Conservation (phyloP, 768 basidiomycete genomes). For the Lentinus brumalis region DNA sequence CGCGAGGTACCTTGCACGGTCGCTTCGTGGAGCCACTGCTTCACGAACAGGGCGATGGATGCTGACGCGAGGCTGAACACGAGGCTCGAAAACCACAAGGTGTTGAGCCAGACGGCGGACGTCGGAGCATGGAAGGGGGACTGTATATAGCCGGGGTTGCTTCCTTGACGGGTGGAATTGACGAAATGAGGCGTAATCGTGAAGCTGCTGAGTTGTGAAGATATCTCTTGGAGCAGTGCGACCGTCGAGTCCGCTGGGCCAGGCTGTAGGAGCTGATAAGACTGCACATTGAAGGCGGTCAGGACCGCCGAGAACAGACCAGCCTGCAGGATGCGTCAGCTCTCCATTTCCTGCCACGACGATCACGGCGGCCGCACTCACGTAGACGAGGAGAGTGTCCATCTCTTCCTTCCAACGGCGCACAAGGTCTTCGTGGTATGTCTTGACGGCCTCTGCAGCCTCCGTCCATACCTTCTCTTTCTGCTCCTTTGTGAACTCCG, state of each 20-base stretch:
- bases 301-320: conserved; percentile 30
- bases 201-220: conserved; percentile 8
- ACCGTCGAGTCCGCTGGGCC: background rate
- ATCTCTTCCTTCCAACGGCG: conserved; percentile 25
- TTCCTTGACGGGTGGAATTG: conserved; percentile 1
- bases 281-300: conserved; percentile 25
- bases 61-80: conserved; percentile 28
- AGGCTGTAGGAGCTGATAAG: conserved; percentile 18
- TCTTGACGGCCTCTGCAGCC: conserved; percentile 5
- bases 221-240: conserved; percentile 12
- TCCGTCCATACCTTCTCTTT: conserved; percentile 3
- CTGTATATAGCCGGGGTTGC: background rate
- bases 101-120: conserved; percentile 21
- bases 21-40: conserved; percentile 30
- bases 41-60: conserved; percentile 27
- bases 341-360: no score
- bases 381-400: conserved; percentile 25
- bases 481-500: background rate
- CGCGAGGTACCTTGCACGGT: conserved; percentile 21
- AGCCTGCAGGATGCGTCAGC: conserved; percentile 6
- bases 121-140: background rate
- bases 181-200: conserved; percentile 1
- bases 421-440: conserved; percentile 16
- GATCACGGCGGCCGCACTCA: background rate
- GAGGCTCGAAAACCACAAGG: conserved; percentile 28